A percentile compares a stretch with the other conserved stretches of the same genome.
Conservation (phyloP, 139 green algal species). For the Zygnema cylindricum region DNA sequence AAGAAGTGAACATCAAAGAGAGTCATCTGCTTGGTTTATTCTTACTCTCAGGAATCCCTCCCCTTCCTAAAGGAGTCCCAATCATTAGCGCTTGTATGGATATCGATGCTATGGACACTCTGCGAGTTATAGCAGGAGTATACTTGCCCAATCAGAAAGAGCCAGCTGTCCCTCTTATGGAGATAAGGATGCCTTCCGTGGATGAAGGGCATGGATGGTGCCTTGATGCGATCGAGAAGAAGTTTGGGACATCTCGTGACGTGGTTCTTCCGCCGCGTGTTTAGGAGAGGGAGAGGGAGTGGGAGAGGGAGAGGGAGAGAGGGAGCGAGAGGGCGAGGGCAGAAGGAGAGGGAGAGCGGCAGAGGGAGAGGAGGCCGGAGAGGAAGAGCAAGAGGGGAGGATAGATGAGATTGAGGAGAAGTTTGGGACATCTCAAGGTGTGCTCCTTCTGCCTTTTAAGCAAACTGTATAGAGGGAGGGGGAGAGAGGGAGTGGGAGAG, state of each 20-base stretch:
- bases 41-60: slow-evolving; percentile 18
- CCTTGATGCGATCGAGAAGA: neutral
- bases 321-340: too few species aligned
- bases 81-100: slow-evolving; percentile 36
- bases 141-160: neutral
- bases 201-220: slow-evolving; percentile 16
- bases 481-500: too few species aligned
- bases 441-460: too few species aligned
- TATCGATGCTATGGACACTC: slow-evolving; percentile 27
- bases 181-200: neutral
- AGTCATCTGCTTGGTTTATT: slow-evolving; percentile 35
- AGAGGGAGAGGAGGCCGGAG: too few species aligned
- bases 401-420: too few species aligned
- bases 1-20: neutral
- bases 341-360: too few species aligned
- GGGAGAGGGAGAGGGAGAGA: too few species aligned
- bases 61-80: neutral
- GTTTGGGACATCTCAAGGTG: too few species aligned
- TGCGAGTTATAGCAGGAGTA: slow-evolving; percentile 10
- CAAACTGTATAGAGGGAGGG: too few species aligned
- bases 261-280: neutral
- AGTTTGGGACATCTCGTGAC: neutral
- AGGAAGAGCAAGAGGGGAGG: too few species aligned
- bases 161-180: neutral
- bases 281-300: too few species aligned